Conservation (phyloP, 2,329 filamentous ascomycete species). For the Pseudogymnoascus sp. region DNA sequence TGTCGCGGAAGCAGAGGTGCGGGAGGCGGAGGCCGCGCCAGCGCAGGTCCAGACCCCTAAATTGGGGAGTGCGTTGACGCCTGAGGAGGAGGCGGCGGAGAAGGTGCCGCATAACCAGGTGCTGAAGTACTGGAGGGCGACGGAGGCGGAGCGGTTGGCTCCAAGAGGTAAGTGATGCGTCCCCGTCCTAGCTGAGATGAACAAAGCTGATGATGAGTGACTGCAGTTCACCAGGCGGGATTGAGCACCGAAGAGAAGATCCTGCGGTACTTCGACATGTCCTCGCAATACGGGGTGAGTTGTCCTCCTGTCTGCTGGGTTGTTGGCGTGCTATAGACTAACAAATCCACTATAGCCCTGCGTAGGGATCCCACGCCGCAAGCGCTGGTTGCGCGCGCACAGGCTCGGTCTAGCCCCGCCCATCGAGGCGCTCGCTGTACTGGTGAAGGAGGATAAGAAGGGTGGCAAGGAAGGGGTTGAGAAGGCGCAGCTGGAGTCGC, state of each 20-base stretch:
- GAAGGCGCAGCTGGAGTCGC: conserved; percentile 65
- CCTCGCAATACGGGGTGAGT: conserved; percentile 82
- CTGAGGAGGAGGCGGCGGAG: conserved; percentile 50
- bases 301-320: background rate
- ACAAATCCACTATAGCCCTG: conserved; percentile 56
- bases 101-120: conserved; percentile 61
- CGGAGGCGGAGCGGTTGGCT: conserved; percentile 61
- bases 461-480: conserved; percentile 46
- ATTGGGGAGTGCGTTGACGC: conserved; percentile 33
- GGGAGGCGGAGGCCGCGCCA: background rate
- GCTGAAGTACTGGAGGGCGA: conserved; percentile 64
- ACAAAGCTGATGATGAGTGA: background rate
- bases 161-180: conserved; percentile 38
- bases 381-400: conserved; percentile 82
- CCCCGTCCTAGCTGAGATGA: background rate
- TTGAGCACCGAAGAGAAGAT: conserved; percentile 73
- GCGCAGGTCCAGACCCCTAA: background rate
- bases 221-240: conserved; percentile 63
- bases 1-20: conserved; percentile 17
- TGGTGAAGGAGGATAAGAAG: conserved; percentile 61
- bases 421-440: conserved; percentile 78
- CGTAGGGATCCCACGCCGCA: conserved; percentile 70
- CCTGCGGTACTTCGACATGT: conserved; percentile 84
- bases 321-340: background rate
- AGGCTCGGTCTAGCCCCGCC: conserved; percentile 77